These are phyloP conservation scores for Coemansia sp. DNA, from an alignment of 192 early-diverging fungal species.

Conservation along the genomic window DNA sequence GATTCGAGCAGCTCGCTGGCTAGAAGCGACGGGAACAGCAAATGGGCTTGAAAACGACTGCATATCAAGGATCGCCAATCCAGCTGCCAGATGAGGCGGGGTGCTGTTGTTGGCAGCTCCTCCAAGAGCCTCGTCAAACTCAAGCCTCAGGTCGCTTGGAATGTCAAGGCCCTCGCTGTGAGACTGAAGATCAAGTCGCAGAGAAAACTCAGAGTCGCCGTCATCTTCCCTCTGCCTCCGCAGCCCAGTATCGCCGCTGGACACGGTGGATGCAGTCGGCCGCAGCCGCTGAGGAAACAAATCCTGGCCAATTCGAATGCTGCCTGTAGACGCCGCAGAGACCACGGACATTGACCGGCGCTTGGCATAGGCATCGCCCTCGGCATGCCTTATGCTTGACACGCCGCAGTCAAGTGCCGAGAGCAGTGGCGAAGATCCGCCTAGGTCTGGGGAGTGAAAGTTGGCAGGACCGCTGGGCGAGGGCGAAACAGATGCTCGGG, in stretches of 20 bases:
- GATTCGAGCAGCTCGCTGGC: not conserved
- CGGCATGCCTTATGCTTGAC: not conserved
- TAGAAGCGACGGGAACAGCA: constrained; percentile 9
- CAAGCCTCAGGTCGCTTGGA: constrained; percentile 49
- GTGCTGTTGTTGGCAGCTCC: constrained; percentile 28
- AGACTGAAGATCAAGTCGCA: constrained; percentile 38
- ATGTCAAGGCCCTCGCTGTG: constrained; percentile 34
- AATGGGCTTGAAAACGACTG: constrained; percentile 2
- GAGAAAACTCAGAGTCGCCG: constrained; percentile 38
- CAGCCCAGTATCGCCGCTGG: not conserved
- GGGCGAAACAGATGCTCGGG: not conserved
- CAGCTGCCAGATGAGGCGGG: constrained; percentile 28
- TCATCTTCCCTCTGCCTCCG: constrained; percentile 13
- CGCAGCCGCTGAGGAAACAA: not conserved
- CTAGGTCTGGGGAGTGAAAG: not conserved
- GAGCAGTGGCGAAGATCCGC: constrained; percentile 18
- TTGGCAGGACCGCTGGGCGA: not conserved
- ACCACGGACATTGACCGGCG: constrained; percentile 52
- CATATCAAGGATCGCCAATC: constrained; percentile 13
- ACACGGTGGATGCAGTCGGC: constrained; percentile 7
- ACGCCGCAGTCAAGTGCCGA: not conserved
- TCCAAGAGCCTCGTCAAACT: constrained; percentile 49
- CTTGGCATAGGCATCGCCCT: constrained; percentile 26
- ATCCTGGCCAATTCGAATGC: not conserved
- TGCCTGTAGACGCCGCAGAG: constrained; percentile 17